Percentiles rank a stretch among this genome's conserved stretches.
phyloP scores from a whole-genome alignment of 2,329 filamentous ascomycete genomes.

The Ceratocystis harringtonii region DNA sequence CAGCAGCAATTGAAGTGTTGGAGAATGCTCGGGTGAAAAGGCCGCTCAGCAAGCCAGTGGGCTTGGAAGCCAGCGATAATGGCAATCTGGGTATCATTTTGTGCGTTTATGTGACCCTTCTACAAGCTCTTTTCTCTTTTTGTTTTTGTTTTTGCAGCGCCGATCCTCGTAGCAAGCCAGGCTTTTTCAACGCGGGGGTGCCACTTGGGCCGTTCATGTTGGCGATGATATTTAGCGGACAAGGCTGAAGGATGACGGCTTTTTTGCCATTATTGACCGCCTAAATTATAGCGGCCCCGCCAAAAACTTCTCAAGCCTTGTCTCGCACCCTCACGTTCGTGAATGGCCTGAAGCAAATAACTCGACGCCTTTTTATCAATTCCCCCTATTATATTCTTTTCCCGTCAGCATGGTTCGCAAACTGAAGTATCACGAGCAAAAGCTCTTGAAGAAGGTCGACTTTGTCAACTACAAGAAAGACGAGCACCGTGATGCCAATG shows the following conservation, averaged over 20 bases:
- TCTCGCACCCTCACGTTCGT: background rate
- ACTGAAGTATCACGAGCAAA: conserved; percentile 93
- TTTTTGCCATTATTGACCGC: conserved; percentile 14
- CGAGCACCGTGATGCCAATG: conserved; percentile 65
- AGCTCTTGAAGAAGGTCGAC: conserved; percentile 83
- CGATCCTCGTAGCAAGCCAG: background rate
- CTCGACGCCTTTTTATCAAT: background rate
- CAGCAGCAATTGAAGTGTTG: background rate
- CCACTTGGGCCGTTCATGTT: background rate
- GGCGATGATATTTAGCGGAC: background rate
- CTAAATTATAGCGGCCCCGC: conserved; percentile 11
- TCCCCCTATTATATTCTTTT: background rate
- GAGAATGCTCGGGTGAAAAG: conserved; percentile 14
- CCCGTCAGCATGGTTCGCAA: conserved; percentile 65
- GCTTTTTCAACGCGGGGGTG: background rate
- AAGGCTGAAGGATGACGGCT: background rate
- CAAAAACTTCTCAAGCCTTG: conserved; percentile 16
- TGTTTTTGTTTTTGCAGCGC: background rate
- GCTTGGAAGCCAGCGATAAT: conserved; percentile 7
- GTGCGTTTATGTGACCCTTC: background rate
- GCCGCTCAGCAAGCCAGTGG: conserved; percentile 3
- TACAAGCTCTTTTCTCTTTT: background rate
- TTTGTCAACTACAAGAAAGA: conserved; percentile 90
- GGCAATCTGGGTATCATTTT: conserved; percentile 12
- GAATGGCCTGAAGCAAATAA: background rate